Conservation (phyloP, 2,329 filamentous ascomycete species). For the Dothidotthia symphoricarpi region DNA sequence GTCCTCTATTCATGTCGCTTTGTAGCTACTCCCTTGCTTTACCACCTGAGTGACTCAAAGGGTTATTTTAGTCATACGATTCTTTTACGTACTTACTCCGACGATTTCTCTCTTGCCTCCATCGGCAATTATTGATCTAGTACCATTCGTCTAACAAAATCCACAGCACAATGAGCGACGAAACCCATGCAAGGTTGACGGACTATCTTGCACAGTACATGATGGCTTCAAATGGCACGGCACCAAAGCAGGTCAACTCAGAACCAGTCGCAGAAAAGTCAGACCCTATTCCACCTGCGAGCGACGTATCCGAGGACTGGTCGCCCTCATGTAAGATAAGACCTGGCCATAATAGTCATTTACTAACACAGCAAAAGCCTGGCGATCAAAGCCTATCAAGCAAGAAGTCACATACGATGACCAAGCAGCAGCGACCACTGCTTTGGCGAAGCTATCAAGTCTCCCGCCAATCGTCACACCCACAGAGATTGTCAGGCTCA, state of each 20-base stretch:
- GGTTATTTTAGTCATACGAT: background rate
- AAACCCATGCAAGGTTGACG: slow-evolving; percentile 11
- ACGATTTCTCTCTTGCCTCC: too few relatives aligned
- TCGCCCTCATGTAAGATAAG: slow-evolving; percentile 40
- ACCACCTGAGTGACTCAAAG: slow-evolving; percentile 19
- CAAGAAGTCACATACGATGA: slow-evolving; percentile 72
- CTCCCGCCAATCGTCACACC: slow-evolving; percentile 79
- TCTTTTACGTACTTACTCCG: background rate
- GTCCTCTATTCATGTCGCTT: slow-evolving; percentile 19
- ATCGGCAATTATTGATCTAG: background rate
- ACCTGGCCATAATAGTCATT: too few relatives aligned
- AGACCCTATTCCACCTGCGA: slow-evolving; percentile 1
- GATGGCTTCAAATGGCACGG: slow-evolving; percentile 2
- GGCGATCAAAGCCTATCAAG: slow-evolving; percentile 76
- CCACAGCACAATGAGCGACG: slow-evolving; percentile 8
- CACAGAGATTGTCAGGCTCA: slow-evolving; percentile 75
- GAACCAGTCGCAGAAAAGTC: background rate
- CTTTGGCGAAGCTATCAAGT: slow-evolving; percentile 62
- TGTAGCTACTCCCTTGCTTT: slow-evolving; percentile 19
- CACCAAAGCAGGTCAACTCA: slow-evolving; percentile 1
- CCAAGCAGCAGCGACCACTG: slow-evolving; percentile 56
- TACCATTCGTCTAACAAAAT: background rate
- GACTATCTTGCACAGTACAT: slow-evolving; percentile 14
- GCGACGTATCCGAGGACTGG: slow-evolving; percentile 29
- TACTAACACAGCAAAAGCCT: slow-evolving; percentile 51